Evolutionary conservation across 1,284 basidiomycete species (phyloP), one percentile per base, ranked within the genome.

Genomic region (Hymenochaete sp.): DNA sequence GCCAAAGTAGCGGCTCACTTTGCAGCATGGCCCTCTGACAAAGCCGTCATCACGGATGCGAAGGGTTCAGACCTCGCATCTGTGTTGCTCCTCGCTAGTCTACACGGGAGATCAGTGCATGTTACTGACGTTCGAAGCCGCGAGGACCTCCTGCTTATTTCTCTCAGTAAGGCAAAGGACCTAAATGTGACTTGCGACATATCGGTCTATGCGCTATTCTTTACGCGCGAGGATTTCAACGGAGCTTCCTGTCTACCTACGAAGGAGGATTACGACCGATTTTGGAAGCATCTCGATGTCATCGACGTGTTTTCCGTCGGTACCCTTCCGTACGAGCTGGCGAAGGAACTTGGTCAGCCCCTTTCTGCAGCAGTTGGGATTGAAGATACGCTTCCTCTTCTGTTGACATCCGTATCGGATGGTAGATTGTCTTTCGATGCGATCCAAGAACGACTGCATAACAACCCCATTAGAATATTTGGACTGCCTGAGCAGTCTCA

Each of bases 101-200:
- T 98, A 43, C 85, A 98, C 64, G 82, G 75, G 59, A 82, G 93
- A 52, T 82, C 78, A 56, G 79, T 98, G 25, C 95, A 99, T 64
- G 79, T 98, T 52, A 93, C 91, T n/a, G 88, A 95, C 57, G 90
- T 98, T 28, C 81, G 83, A 53, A 84, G 75, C 51, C 75, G 79
- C 56, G 93, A 93, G 51, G 96, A 98, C 62, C 73, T 99, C 45
- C 70, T 86, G 31, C 68, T 99, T 49, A 98, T 99, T 60, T 82
- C 86, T 4, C 73, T 99, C 42, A 92, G 90, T 73, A 99, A 98
- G 68, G 83, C 85, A 45, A 96, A 95, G 70, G 75, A 86, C 22
- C 75, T 98, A 55, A 85, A 89, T 59, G 95, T 98, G 48, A 98
- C 93, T 2, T 98, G 95, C 62, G 96, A 99, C 57, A 91, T 97